Percentiles rank a stretch among this genome's conserved stretches.
Evolutionary conservation across 345 rosid genomes (phyloP).

Genomic region (Linum trigynum): DNA sequence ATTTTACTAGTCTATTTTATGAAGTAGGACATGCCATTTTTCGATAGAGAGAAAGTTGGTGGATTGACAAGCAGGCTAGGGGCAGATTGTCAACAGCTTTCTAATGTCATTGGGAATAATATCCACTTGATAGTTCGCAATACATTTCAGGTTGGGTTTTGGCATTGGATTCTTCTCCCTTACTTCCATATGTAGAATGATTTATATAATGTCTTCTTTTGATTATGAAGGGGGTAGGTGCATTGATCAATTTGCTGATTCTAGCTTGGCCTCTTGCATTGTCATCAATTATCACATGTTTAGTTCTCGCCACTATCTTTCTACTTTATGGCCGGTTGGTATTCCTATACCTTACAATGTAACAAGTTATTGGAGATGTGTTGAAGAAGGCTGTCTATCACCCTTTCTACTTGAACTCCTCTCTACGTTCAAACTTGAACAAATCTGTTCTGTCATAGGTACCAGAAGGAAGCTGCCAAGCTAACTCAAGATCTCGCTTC

Average conservation of each 20-base stretch:
- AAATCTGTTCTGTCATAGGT: conserved; percentile 28
- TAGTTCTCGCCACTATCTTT: conserved; percentile 27
- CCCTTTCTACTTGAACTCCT: not conserved
- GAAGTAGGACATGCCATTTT: conserved; percentile 40
- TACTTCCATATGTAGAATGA: not conserved
- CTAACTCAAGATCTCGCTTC: conserved; percentile 42
- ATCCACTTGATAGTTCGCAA: conserved; percentile 43
- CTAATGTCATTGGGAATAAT: conserved; percentile 37
- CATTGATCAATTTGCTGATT: conserved; percentile 40
- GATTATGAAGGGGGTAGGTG: conserved; percentile 41
- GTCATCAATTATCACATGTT: conserved; percentile 37
- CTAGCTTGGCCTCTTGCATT: conserved; percentile 50
- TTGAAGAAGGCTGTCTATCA: not conserved
- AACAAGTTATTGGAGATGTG: not conserved
- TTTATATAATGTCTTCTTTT: not conserved
- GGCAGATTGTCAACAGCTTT: conserved; percentile 44
- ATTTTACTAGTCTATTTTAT: conserved; percentile 1
- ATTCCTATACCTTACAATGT: not conserved
- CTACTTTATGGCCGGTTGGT: conserved; percentile 41
- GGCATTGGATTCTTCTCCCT: not conserved
- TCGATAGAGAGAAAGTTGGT: conserved; percentile 40
- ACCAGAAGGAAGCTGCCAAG: conserved; percentile 42
- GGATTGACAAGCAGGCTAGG: conserved; percentile 48
- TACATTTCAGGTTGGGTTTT: conserved; percentile 35
- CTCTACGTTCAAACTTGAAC: not conserved